A percentile compares a stretch with the other conserved stretches of the same genome.
Conservation (phyloP, 352 stramenopile genomes). For the Phytophthora chlamydospora region DNA sequence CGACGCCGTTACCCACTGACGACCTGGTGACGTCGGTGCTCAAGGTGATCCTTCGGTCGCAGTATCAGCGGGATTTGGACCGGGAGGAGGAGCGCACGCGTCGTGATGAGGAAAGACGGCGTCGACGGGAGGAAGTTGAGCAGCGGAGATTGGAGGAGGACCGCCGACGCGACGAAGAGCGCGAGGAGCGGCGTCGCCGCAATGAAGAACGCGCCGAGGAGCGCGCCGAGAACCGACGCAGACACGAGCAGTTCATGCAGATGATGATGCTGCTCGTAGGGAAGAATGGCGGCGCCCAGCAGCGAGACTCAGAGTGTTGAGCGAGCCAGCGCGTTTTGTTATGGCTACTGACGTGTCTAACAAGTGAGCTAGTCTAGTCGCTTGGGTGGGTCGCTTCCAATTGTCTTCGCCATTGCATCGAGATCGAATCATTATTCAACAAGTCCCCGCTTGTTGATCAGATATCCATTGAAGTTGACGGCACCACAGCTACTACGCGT, state of each 20-base stretch:
- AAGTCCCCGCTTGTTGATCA: no score
- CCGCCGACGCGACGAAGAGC: constrained; percentile 42
- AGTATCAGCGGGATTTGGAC: constrained; percentile 46
- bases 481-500: constrained; percentile 11
- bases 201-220: constrained; percentile 40
- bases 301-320: constrained; percentile 29
- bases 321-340: not conserved
- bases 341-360: constrained; percentile 5
- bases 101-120: constrained; percentile 37
- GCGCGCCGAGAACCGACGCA: constrained; percentile 38
- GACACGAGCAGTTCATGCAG: constrained; percentile 50
- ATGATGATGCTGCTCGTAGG: constrained; percentile 44
- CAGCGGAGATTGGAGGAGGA: constrained; percentile 42
- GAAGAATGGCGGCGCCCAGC: constrained; percentile 25
- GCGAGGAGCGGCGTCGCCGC: constrained; percentile 35
- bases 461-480: no score
- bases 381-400: constrained; percentile 52
- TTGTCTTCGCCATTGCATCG: constrained; percentile 58
- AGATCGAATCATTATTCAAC: constrained; percentile 83
- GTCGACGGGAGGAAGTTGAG: constrained; percentile 33
- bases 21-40: constrained; percentile 42
- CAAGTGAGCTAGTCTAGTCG: no score
- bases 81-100: constrained; percentile 36
- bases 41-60: constrained; percentile 41
- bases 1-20: constrained; percentile 28